Conservation (phyloP, 805 yeast species). For the Metschnikowia dekortorum region DNA sequence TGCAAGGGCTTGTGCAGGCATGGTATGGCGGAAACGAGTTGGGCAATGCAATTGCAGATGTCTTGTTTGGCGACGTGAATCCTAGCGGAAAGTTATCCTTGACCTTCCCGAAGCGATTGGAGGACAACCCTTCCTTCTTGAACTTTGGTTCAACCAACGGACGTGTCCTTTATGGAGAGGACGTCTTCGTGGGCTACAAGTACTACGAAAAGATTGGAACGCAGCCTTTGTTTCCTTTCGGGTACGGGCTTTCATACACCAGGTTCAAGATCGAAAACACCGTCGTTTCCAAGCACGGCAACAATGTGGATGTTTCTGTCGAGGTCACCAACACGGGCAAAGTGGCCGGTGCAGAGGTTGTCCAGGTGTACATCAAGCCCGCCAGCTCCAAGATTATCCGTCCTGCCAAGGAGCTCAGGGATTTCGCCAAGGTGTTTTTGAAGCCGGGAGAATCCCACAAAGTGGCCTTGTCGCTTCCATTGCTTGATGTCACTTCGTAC, state of each 20-base stretch:
- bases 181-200: constrained; percentile 29
- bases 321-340: constrained; percentile 22
- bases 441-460: constrained; percentile 14
- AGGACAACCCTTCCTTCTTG: constrained; percentile 28
- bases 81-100: constrained; percentile 28
- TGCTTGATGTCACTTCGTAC: constrained; percentile 27
- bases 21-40: constrained; percentile 35
- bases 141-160: constrained; percentile 28
- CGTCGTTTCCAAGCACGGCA: constrained; percentile 15
- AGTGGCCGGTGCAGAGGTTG: constrained; percentile 25
- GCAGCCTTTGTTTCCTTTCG: constrained; percentile 30
- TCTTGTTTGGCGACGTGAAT: constrained; percentile 29
- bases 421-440: constrained; percentile 25
- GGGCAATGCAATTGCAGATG: constrained; percentile 31
- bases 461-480: constrained; percentile 17
- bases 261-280: constrained; percentile 17
- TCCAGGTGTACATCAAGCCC: constrained; percentile 25
- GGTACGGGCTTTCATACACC: constrained; percentile 30
- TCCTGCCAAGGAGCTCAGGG: constrained; percentile 29
- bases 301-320: constrained; percentile 17
- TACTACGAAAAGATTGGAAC: constrained; percentile 26
- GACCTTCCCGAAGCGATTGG: constrained; percentile 21
- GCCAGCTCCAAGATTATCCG: constrained; percentile 17
- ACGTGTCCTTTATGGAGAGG: constrained; percentile 32
- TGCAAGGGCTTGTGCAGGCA: constrained; percentile 26